Percentiles rank a stretch among this genome's conserved stretches.
phyloP scores from a whole-genome alignment of 2,329 filamentous ascomycete genomes.

The Sporothrix schenckii region DNA sequence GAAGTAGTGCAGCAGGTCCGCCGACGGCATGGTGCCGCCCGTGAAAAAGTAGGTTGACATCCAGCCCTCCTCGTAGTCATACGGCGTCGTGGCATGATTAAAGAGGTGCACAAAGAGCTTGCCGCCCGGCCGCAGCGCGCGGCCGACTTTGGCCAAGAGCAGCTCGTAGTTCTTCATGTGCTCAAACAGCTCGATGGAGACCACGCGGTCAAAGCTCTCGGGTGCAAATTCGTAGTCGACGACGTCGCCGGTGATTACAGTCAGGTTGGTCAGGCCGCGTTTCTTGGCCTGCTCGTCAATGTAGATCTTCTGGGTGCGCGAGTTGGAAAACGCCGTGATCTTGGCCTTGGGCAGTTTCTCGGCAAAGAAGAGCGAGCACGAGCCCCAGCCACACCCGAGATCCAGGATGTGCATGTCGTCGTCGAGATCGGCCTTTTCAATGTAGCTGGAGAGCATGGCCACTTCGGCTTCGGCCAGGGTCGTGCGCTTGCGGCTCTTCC shows the following conservation, averaged over 20 bases:
- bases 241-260: conserved; percentile 67
- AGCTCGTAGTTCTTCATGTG: conserved; percentile 77
- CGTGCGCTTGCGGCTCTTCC: conserved; percentile 49
- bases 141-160: conserved; percentile 64
- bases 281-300: conserved; percentile 62
- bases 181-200: conserved; percentile 72
- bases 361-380: conserved; percentile 65
- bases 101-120: conserved; percentile 74
- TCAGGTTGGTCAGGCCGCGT: conserved; percentile 62
- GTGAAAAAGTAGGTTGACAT: conserved; percentile 76
- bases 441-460: conserved; percentile 66
- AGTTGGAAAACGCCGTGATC: conserved; percentile 71
- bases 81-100: conserved; percentile 64
- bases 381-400: conserved; percentile 71
- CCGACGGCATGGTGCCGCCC: conserved; percentile 70
- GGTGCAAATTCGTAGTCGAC: conserved; percentile 66
- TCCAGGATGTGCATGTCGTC: conserved; percentile 66
- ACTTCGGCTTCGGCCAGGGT: conserved; percentile 68
- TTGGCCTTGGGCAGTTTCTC: conserved; percentile 63
- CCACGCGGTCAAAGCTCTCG: conserved; percentile 63
- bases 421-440: conserved; percentile 60
- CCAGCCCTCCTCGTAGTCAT: conserved; percentile 73
- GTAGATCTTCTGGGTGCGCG: conserved; percentile 66
- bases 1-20: conserved; percentile 68
- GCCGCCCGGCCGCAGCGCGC: conserved; percentile 62